Evolutionary conservation across 2,329 filamentous ascomycete genomes (phyloP), one percentile per base, ranked within the genome.

Genomic region (Aspergillus tubingensis): DNA sequence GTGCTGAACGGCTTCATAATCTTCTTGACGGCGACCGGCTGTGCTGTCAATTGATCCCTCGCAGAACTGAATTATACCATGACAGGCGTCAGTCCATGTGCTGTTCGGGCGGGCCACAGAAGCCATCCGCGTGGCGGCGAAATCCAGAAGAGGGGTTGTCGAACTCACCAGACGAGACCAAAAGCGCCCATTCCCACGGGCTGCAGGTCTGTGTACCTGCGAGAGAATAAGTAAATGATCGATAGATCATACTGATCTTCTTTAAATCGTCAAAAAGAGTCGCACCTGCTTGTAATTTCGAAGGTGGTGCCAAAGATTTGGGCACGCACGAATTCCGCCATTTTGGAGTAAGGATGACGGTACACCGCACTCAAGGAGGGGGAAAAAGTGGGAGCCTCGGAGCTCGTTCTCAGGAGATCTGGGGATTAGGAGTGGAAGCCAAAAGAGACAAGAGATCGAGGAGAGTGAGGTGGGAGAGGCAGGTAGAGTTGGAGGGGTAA

Each of bases 1-100:
- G 95, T 99, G 84, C 93, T 97, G 81, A 99, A 99, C 8, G 95
- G 95, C 84, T 98, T 99, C 94, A 99, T 98, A 75, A 99, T 99
- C 87, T 99, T 99, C 86, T 99, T 99, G 76, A 99, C 93, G 61
- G 95, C 95, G 63, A 99, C 95, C 79, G 93, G 92, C 79, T 97
- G 93, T 77, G 87, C 91, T 62, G 95, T 98, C 79, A 99, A 92
- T 82, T 98, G 93, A 79, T 99, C 95, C 81, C 92, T 94, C 60
- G 95, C 95, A 66, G 95, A 98, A 81, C 94, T 98, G 49, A 44
- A 36, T 43, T 23, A 43, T n/a, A 38, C 27, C 30, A 36, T 23
- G 17, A 59, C 30, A 21, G 30, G 44, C 60, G 57, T 68, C 61
- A 69, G 65, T 48, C 44, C 48, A 52, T 23, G 36, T 49, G 57